Conservation (phyloP, 2,329 filamentous ascomycete genomes). For the Aspergillus cejpii region DNA sequence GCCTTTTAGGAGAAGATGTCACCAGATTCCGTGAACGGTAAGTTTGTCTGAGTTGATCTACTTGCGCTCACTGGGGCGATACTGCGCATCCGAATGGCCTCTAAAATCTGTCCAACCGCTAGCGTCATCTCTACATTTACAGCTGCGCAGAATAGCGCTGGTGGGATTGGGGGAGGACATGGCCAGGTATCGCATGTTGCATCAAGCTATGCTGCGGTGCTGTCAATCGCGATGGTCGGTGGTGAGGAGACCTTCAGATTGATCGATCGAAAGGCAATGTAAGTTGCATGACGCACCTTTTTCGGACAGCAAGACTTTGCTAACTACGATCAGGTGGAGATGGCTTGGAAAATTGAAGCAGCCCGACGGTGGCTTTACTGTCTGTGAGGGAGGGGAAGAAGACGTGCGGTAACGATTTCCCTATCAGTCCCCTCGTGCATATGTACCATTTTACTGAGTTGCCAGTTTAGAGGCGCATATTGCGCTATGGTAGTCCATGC, state of each 20-base stretch:
- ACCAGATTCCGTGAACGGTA: slow-evolving; percentile 58
- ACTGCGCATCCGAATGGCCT: neutral
- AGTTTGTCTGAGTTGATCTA: slow-evolving; percentile 17
- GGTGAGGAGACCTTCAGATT: slow-evolving; percentile 65
- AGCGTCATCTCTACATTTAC: slow-evolving; percentile 66
- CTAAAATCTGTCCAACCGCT: slow-evolving; percentile 11
- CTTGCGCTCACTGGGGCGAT: slow-evolving; percentile 1
- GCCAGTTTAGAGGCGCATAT: slow-evolving; percentile 66
- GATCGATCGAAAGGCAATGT: slow-evolving; percentile 73
- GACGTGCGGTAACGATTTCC: slow-evolving; percentile 64
- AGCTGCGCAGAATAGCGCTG: slow-evolving; percentile 72
- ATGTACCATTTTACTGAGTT: slow-evolving; percentile 15
- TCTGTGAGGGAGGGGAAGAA: slow-evolving; percentile 80
- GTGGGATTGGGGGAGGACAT: slow-evolving; percentile 90
- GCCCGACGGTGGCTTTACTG: slow-evolving; percentile 78
- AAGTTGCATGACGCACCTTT: slow-evolving; percentile 20
- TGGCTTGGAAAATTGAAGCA: slow-evolving; percentile 87
- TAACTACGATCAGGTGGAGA: slow-evolving; percentile 56
- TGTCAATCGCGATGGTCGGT: slow-evolving; percentile 72
- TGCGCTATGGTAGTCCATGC: slow-evolving; percentile 81
- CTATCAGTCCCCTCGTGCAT: slow-evolving; percentile 10
- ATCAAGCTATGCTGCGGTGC: slow-evolving; percentile 74
- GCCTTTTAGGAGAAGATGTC: slow-evolving; percentile 68
- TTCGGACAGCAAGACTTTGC: slow-evolving; percentile 5
- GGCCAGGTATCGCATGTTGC: slow-evolving; percentile 86